Evolutionary conservation across 1,284 basidiomycete genomes (phyloP).

Genomic region (Lentinula novae-zelandiae): DNA sequence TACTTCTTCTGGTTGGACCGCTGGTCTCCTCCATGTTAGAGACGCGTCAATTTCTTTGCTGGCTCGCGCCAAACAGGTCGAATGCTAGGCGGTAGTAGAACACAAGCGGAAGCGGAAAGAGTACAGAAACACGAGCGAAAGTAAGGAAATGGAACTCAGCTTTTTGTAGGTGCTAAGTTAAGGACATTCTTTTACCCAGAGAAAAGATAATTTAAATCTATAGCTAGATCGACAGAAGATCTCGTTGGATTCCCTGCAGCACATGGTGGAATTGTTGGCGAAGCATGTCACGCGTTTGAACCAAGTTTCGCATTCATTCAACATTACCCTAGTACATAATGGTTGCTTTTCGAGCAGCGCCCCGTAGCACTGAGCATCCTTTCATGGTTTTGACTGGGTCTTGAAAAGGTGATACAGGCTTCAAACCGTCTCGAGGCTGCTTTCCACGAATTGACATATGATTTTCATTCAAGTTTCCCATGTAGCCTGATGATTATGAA

Average conservation of each 20-base stretch:
- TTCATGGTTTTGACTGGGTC: no score
- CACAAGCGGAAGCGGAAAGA: not conserved
- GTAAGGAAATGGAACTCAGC: not conserved
- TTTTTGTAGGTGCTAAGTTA: not conserved
- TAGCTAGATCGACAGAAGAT: not conserved
- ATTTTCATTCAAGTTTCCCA: no score
- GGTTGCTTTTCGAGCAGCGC: no score
- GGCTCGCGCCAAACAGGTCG: not conserved
- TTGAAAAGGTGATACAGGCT: no score
- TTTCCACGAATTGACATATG: no score
- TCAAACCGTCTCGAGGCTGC: no score
- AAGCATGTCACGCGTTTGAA: not conserved
- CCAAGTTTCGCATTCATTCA: no score
- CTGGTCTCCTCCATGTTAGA: slow-evolving; percentile 4
- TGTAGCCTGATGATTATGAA: no score
- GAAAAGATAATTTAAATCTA: not conserved
- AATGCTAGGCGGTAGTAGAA: not conserved
- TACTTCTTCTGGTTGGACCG: slow-evolving; percentile 2
- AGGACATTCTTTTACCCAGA: not conserved
- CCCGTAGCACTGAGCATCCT: no score
- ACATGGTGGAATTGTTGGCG: not conserved
- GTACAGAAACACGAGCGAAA: not conserved
- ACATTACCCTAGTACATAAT: no score
- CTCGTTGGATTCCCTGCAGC: not conserved
- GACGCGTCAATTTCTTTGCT: not conserved